phyloP scores from a whole-genome alignment of 176 grass and related monocot genomes.

The Guadua angustifolia region DNA sequence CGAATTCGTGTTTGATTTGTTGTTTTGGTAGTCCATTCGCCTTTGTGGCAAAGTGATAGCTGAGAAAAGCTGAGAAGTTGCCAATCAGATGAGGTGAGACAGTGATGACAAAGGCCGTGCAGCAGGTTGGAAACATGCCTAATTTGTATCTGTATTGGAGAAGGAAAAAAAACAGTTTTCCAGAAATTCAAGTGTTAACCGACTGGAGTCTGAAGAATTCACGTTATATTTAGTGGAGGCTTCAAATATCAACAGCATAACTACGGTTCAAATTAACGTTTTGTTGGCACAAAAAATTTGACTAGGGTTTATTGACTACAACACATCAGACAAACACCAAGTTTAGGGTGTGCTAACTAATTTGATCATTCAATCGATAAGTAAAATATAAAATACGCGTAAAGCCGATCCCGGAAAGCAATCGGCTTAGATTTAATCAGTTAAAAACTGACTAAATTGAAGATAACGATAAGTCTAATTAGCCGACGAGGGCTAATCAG shows the following conservation, averaged over 20 bases:
- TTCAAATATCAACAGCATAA: background rate
- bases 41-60: slow-evolving; percentile 38
- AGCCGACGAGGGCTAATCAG: no score
- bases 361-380: no score
- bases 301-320: no score
- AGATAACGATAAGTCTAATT: no score
- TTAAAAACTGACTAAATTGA: no score
- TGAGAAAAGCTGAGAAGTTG: slow-evolving; percentile 43
- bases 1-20: slow-evolving; percentile 29
- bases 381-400: no score
- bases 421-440: no score
- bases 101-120: background rate
- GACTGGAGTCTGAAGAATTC: background rate
- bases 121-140: slow-evolving; percentile 51
- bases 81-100: slow-evolving; percentile 24
- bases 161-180: background rate
- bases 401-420: no score
- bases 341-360: no score
- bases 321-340: no score
- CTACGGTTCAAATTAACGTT: no score
- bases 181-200: background rate
- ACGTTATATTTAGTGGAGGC: background rate
- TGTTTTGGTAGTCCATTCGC: background rate
- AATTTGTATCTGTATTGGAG: slow-evolving; percentile 26
- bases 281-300: no score